These are phyloP conservation scores for Neurospora tetrasperma DNA, from an alignment of 495 filamentous ascomycete species.

Conservation along the genomic window DNA sequence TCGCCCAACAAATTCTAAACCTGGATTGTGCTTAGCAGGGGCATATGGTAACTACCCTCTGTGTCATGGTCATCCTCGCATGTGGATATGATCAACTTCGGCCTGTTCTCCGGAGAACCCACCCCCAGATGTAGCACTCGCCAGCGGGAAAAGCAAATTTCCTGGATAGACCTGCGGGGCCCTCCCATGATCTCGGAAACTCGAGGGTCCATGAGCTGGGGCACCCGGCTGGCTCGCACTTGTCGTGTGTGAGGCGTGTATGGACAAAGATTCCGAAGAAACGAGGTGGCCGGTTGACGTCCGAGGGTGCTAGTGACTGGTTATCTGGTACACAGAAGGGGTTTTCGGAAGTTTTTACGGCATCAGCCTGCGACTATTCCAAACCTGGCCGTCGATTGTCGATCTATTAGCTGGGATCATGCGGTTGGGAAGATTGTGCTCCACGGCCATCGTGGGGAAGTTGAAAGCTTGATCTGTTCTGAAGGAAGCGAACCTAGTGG, in stretches of 20 bases:
- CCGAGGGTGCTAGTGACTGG: neutral
- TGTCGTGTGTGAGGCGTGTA: neutral
- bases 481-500: neutral
- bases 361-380: neutral
- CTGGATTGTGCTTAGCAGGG: neutral
- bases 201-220: neutral
- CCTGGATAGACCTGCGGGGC: neutral
- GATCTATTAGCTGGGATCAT: neutral
- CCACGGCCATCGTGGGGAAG: neutral
- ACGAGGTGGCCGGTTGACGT: neutral
- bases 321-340: neutral
- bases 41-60: neutral
- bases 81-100: neutral
- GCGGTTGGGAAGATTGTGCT: neutral
- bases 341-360: neutral
- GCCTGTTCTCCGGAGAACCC: neutral
- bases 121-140: neutral
- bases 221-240: neutral
- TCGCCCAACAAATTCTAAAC: neutral
- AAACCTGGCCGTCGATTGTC: neutral
- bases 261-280: neutral
- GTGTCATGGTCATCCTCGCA: neutral
- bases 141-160: neutral
- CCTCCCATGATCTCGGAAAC: neutral
- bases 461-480: neutral